Base-by-base conservation (phyloP, 169 alveolate species). In the Neospora caninum region DNA sequence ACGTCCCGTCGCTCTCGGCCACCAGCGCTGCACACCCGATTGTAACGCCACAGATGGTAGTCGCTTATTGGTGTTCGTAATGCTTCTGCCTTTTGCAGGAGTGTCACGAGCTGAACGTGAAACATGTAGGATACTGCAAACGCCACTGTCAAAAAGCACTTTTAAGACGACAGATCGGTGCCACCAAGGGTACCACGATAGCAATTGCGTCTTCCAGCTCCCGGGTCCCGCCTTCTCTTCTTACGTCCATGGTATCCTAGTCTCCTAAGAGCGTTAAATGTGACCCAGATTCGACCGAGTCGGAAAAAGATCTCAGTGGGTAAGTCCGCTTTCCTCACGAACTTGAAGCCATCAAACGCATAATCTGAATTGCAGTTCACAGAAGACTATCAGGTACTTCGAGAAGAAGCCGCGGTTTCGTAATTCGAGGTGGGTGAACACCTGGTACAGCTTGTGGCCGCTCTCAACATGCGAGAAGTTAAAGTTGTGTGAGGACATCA, bases 181-280 rank as follows among this genome's bases (percentile, higher is more conserved):
- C 4, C 58, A 49, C 22, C 4, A 7, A 7, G 22, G 13, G 13
- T 49, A 4, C 58, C 22, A 13, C 13, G 58, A 49, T 4, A 49
- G 58, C 58, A 49, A 49, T 4, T 49, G 13, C 58, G 58, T 49
- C 58, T 49, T 13, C 58, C 22, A 13, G 4, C 13, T 49, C 22
- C 13, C 4, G 58, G 13, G 4, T 13, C 4, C 13, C 22, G 22
- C 58, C 58, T 49, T 49, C 13, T 49, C 22, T 13, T 49, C 84
- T 16, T 73, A 73, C 84, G 84, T 73, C 84, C 84, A 31, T 73
- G 84, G 25, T 73, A 73, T 34, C 84, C 84, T 36, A 73, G 42
- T 31, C n/a, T 34, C 84, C 42, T 31, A n/a, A 73, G 84, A 0
- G 45, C 84, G 39, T 31, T 27, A n/a, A 73, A 73, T 18, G 84